Conservation (phyloP, 2,329 filamentous ascomycete species). For the Colletotrichum paranaense region DNA sequence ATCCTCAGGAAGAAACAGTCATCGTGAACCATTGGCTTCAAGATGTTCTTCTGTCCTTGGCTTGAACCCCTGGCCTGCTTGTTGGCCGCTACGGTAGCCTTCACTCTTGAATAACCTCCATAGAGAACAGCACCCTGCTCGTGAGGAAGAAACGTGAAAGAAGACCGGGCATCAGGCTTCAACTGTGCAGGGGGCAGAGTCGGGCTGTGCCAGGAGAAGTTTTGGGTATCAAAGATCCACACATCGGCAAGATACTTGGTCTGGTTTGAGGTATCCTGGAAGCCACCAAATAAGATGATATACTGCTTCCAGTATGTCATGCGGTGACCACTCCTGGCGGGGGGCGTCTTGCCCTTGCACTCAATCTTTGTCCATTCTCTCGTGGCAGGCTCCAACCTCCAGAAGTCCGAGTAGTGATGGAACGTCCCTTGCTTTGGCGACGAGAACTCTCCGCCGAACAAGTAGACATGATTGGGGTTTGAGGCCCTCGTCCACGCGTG, state of each 20-base stretch:
- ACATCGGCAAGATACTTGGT: slow-evolving; percentile 94
- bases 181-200: slow-evolving; percentile 80
- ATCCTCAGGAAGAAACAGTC: slow-evolving; percentile 95
- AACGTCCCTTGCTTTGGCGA: slow-evolving; percentile 98
- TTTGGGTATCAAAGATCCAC: slow-evolving; percentile 94
- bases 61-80: slow-evolving; percentile 74
- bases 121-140: slow-evolving; percentile 91
- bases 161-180: slow-evolving; percentile 91
- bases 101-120: slow-evolving; percentile 93
- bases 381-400: slow-evolving; percentile 85
- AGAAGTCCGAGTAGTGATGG: slow-evolving; percentile 99
- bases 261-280: slow-evolving; percentile 95
- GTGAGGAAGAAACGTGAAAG: slow-evolving; percentile 91
- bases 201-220: slow-evolving; percentile 86
- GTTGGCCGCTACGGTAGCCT: slow-evolving; percentile 70
- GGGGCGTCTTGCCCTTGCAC: slow-evolving; percentile 79
- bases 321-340: slow-evolving; percentile 89
- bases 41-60: slow-evolving; percentile 74
- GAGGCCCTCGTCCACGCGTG: slow-evolving; percentile 95
- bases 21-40: slow-evolving; percentile 91
- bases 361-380: slow-evolving; percentile 95
- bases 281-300: slow-evolving; percentile 94
- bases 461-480: slow-evolving; percentile 85
- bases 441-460: slow-evolving; percentile 97
- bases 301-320: slow-evolving; percentile 99